Evolutionary conservation across 1,284 basidiomycete species (phyloP), one percentile per base, ranked within the genome.

Genomic region (Porogramme epimiltina): DNA sequence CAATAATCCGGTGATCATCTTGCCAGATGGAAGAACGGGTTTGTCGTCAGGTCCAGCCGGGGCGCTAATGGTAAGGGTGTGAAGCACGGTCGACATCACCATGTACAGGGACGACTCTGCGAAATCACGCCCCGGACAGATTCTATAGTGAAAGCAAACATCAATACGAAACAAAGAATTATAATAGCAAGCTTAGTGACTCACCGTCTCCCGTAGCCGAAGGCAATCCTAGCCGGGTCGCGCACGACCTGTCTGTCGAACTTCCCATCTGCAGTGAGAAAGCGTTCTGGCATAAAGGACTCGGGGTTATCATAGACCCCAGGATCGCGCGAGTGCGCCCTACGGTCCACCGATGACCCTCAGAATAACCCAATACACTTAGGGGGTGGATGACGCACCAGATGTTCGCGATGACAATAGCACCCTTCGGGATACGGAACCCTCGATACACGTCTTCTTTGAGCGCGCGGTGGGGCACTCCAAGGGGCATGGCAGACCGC

Each of bases 151-250:
- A 28, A 11, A 47, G 38, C 2, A 52, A 23, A 53, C 47, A 24
- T 54, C 8, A 11, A 15, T n/a, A 19, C 20, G 13, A 22, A 13
- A 31, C 13, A 31, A 8, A 6, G n/a, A n/a, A n/a, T n/a, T 31
- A 8, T 6, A 31, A 31, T 6, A 31, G 13, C 55, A n/a, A 34
- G 20, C n/a, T 16, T 16, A 4, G 24, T 19, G 0, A 3, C n/a
- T 37, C 23, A 70, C 70, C 72, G 57, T 16, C 72, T 59, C 20
- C 73, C 73, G 43, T 59, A 73, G 2, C 70, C 73, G 48, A 72
- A 74, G 3, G 63, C 61, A 16, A 62, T 61, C 9, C 56, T 57
- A 18, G 56, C 53, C 4, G 71, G 70, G 49, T 70, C 66, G 42
- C 58, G 56, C 16, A 66, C 60, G 1, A 38, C 47, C 10, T 63